A percentile compares a stretch with the other conserved stretches of the same genome.
These are phyloP conservation scores for Calonectria crousiana DNA, from an alignment of 2,329 filamentous ascomycete genomes.

Conservation along the genomic window DNA sequence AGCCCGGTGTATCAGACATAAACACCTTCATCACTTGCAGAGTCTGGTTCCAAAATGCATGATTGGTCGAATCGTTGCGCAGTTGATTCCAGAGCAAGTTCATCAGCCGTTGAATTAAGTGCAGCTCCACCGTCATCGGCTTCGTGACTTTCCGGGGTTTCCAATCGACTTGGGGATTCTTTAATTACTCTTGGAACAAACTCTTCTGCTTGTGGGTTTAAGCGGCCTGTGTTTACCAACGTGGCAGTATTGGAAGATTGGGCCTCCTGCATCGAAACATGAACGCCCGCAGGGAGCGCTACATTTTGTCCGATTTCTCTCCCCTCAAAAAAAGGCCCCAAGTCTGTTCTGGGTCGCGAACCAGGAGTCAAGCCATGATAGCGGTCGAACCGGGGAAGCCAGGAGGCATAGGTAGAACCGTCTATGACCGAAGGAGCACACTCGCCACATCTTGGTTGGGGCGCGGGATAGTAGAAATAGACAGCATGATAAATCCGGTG, in stretches of 20 bases:
- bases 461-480: not conserved
- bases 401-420: slow-evolving; percentile 25
- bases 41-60: not conserved
- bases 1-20: not conserved
- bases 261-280: not conserved
- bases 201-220: slow-evolving; percentile 6
- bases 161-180: not conserved
- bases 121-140: not conserved
- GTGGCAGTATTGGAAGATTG: not conserved
- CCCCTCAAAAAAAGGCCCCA: too few relatives aligned
- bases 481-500: slow-evolving; percentile 47
- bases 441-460: slow-evolving; percentile 50
- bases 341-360: not conserved
- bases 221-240: not conserved
- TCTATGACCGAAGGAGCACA: slow-evolving; percentile 48
- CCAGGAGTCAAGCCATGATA: slow-evolving; percentile 13
- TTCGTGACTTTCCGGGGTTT: not conserved
- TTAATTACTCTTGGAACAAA: not conserved
- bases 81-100: not conserved
- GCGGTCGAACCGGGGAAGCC: slow-evolving; percentile 39
- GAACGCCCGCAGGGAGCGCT: not conserved
- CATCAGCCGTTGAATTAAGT: not conserved
- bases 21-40: not conserved
- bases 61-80: not conserved
- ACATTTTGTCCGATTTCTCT: too few relatives aligned